phyloP scores from a whole-genome alignment of 306 rosid species.

The Prunus armeniaca region DNA sequence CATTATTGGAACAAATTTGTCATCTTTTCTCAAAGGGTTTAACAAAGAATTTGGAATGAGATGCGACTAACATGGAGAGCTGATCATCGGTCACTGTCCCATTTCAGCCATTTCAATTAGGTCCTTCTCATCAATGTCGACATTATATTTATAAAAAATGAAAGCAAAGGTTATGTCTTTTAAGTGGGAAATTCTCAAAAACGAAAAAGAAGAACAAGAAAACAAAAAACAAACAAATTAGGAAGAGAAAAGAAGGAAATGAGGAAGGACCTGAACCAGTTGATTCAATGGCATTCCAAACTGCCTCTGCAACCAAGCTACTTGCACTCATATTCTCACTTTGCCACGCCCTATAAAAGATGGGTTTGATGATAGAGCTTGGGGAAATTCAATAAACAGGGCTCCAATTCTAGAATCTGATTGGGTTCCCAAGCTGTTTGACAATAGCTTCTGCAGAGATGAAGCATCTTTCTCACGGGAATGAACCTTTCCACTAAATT shows the following conservation, averaged over 20 bases:
- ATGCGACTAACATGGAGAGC: slow-evolving; percentile 44
- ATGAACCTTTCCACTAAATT: not conserved
- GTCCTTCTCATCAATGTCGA: slow-evolving; percentile 4
- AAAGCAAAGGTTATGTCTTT: not conserved
- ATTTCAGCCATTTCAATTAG: slow-evolving; percentile 9
- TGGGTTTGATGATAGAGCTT: not conserved
- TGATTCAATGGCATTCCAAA: slow-evolving; percentile 48
- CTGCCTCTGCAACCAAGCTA: slow-evolving; percentile 37
- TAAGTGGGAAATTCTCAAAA: not conserved
- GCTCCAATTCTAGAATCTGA: not conserved
- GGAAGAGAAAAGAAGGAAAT: not conserved
- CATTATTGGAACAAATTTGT: not conserved
- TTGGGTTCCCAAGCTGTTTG: not conserved
- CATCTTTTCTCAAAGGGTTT: not conserved
- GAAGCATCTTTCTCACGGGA: not conserved
- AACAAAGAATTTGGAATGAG: not conserved
- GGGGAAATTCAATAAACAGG: not conserved
- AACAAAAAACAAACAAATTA: not conserved
- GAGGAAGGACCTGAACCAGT: slow-evolving; percentile 30
- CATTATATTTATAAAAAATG: not conserved
- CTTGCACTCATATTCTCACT: slow-evolving; percentile 32
- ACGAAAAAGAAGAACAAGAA: too few species aligned
- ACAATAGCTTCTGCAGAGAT: not conserved
- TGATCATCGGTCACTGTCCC: slow-evolving; percentile 46
- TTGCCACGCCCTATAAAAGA: not conserved